Base-by-base conservation (phyloP, 306 rosid species). In the Vigna mungo region DNA sequence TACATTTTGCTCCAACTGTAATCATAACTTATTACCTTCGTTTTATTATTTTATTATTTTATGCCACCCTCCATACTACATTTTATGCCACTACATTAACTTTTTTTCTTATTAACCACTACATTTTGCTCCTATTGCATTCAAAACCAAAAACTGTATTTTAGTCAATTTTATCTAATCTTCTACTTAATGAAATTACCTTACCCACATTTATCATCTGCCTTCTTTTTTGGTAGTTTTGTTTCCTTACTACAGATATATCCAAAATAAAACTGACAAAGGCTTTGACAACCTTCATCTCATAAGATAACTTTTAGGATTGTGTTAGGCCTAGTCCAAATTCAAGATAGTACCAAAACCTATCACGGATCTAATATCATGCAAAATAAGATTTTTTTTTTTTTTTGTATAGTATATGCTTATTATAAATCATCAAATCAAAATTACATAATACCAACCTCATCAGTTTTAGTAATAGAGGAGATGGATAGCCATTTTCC, bases 401-500 rank as follows among this genome's bases (percentile, higher is more conserved):
- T 55, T 21, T 77, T 55, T 68, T 46, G 6, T 6, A 53, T 3
- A 23, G 53, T 23, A 47, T 60, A 23, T 67, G 41, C 9, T 16
- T 10, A 23, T 30, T 20, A 21, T 66, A 76, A 43, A 9, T 36
- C 27, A 61, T 52, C 39, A 23, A 72, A 68, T 54, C n/a, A 79
- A 58, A 59, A 69, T 36, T 71, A 63, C 55, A 65, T 76, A 5
- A 43, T 55, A 90, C 83, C 5, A 81, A 93, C 98, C 98, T 93
- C 96, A 90, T 88, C 80, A 93, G 27, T 70, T 87, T 90, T 81
- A 91, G 78, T 32, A 90, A 61, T 43, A 86, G 34, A 52, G 88
- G 61, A 39, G 97, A 91, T 18, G 92, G 90, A 37, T 64, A 63
- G 6, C 93, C 88, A 41, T 84, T 87, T 81, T 60, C 73, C 86